Percentiles rank a stretch among this genome's conserved stretches.
These are phyloP conservation scores for Plasmopara viticola DNA, from an alignment of 352 stramenopile species.

Conservation along the genomic window DNA sequence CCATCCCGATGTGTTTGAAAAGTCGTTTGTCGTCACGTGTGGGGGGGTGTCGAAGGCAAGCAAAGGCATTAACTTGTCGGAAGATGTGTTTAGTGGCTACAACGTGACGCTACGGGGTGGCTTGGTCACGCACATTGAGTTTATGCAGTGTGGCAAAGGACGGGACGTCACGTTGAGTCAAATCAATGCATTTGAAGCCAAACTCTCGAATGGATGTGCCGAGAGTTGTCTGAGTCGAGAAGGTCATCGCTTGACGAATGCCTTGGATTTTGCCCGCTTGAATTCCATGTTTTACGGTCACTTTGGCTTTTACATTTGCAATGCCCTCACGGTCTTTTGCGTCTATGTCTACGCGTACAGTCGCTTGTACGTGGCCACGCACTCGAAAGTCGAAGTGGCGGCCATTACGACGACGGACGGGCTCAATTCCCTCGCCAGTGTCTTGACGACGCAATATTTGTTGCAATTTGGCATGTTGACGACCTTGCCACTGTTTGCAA, in stretches of 20 bases:
- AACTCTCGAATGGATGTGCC: slow-evolving; percentile 79
- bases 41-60: slow-evolving; percentile 82
- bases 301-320: slow-evolving; percentile 88
- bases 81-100: slow-evolving; percentile 88
- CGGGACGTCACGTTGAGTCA: slow-evolving; percentile 83
- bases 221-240: slow-evolving; percentile 80
- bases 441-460: slow-evolving; percentile 85
- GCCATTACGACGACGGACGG: slow-evolving; percentile 58
- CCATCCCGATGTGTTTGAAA: slow-evolving; percentile 85
- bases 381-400: slow-evolving; percentile 50
- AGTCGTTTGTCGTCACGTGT: slow-evolving; percentile 78
- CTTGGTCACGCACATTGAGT: slow-evolving; percentile 78
- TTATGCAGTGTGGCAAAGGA: slow-evolving; percentile 86
- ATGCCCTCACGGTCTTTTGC: slow-evolving; percentile 78
- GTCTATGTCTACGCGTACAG: slow-evolving; percentile 84
- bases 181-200: slow-evolving; percentile 86
- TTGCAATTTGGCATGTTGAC: slow-evolving; percentile 84
- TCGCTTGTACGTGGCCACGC: slow-evolving; percentile 75
- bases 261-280: slow-evolving; percentile 79
- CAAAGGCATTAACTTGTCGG: slow-evolving; percentile 85
- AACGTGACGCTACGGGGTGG: slow-evolving; percentile 77
- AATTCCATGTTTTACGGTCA: slow-evolving; percentile 88
- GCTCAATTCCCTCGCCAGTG: slow-evolving; percentile 55
- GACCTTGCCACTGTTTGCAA: slow-evolving; percentile 72
- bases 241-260: slow-evolving; percentile 67